Base-by-base conservation (phyloP, 106 monocot genomes). In the Acanthochlamys bracteata region DNA sequence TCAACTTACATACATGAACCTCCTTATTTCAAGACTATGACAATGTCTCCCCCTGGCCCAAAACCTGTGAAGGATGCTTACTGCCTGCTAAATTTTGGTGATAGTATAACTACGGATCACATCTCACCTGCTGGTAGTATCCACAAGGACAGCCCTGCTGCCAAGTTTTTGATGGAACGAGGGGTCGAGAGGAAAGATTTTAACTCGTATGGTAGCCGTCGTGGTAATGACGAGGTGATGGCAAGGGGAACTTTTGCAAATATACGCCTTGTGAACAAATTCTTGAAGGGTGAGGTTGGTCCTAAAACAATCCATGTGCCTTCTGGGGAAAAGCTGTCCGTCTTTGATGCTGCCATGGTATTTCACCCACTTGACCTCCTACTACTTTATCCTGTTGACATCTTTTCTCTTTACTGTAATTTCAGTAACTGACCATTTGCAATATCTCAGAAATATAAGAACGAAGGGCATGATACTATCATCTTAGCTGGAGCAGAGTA, bases 201-300 rank as follows among this genome's bases (percentile, higher is more conserved):
- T 73, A 91, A 91, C 57, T 86, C 86, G 23, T 91, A 91, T 74
- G 90, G 90, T 0, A 86, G 90, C 55, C 82, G 90, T 39, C 82
- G 90, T 55, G 90, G 90, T 1, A 91, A 91, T 69, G 90, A 86
- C 77, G 82, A 86, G 65, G 53, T 82, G 59, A 86, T 86, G 86
- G 79, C 82, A 17, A 79, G 86, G 64, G 86, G 87, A 64, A 87
- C 87, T 8, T 91, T 91, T 78, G 86, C 90, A n/a, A 91, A 91
- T 55, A 91, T 91, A 55, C 82, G 86, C 23, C 12, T 91, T 53
- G 86, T 91, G 16, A 86, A 91, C 67, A 91, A 91, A 61, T 73
- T 83, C 7, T 66, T 91, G 73, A 83, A 81, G 24, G 90, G 90
- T 42, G 90, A 86, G 67, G 90, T 83, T 41, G 90, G 90, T 22